Conservation (phyloP, 345 rosid species). For the Cochlearia excelsa region DNA sequence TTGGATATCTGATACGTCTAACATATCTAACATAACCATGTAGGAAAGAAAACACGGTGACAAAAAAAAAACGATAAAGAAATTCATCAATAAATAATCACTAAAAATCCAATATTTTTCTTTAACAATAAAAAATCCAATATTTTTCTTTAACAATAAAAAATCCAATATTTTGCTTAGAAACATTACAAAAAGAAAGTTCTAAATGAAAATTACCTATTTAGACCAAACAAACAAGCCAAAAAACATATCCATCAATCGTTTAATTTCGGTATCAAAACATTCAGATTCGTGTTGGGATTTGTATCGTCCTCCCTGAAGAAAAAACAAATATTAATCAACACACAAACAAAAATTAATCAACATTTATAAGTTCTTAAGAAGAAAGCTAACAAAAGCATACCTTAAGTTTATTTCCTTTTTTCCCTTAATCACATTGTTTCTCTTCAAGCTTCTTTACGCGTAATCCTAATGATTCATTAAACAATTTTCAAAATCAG, state of each 20-base stretch:
- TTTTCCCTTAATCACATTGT: neutral
- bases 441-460: constrained; percentile 76
- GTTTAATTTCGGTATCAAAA: constrained; percentile 16
- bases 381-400: neutral
- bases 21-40: too few species aligned
- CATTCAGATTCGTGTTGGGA: constrained; percentile 27
- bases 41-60: too few species aligned
- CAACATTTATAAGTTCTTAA: neutral
- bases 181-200: too few species aligned
- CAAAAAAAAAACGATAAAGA: too few species aligned
- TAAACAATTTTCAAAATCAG: neutral
- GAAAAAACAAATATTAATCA: neutral
- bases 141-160: too few species aligned
- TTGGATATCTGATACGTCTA: too few species aligned
- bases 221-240: constrained; percentile 21
- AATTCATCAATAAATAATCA: too few species aligned
- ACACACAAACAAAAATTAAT: constrained; percentile 1
- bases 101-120: too few species aligned
- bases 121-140: too few species aligned
- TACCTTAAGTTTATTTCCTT: constrained; percentile 15
- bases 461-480: constrained; percentile 57
- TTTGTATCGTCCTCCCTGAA: constrained; percentile 30
- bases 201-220: constrained; percentile 8
- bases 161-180: too few species aligned
- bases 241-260: constrained; percentile 26